Conservation (phyloP, 2,329 filamentous ascomycete genomes). For the Penicillium nordicum region DNA sequence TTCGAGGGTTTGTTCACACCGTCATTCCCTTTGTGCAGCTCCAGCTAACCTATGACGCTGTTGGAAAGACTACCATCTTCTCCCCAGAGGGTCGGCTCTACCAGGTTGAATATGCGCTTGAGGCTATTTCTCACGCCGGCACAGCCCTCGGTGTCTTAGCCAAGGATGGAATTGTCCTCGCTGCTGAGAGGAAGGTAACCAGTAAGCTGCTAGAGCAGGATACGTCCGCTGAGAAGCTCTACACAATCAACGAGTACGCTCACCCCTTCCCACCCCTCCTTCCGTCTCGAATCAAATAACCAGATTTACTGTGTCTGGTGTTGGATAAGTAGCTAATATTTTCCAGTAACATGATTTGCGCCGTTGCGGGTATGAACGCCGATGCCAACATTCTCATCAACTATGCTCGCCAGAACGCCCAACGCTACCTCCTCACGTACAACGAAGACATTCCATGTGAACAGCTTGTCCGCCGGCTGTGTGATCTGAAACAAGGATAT, state of each 20-base stretch:
- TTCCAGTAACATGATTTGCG: conserved; percentile 97
- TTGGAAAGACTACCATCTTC: conserved; percentile 90
- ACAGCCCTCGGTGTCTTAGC: conserved; percentile 95
- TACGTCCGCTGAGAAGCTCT: conserved; percentile 99
- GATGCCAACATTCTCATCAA: conserved; percentile 99
- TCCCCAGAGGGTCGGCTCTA: conserved; percentile 97
- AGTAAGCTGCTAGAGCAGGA: conserved; percentile 99
- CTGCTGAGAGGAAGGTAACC: conserved; percentile 97
- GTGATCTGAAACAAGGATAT: conserved; percentile 98
- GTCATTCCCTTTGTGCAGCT: conserved; percentile 26
- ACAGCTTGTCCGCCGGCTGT: conserved; percentile 92
- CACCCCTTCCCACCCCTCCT: background rate
- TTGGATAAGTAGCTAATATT: conserved; percentile 14
- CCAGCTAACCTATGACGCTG: conserved; percentile 37
- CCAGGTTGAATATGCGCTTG: conserved; percentile 98
- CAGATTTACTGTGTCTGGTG: background rate
- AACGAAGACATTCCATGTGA: conserved; percentile 99
- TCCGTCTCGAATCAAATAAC: background rate
- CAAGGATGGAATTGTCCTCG: conserved; percentile 96
- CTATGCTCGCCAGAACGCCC: conserved; percentile 94
- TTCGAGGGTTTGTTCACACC: conserved; percentile 69
- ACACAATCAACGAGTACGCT: conserved; percentile 92
- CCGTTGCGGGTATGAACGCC: conserved; percentile 97
- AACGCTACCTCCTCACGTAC: conserved; percentile 97
- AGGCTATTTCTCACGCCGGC: conserved; percentile 97